Evolutionary conservation across 768 basidiomycete species (phyloP), one percentile per base, ranked within the genome.

Genomic region (Inosperma sp.): DNA sequence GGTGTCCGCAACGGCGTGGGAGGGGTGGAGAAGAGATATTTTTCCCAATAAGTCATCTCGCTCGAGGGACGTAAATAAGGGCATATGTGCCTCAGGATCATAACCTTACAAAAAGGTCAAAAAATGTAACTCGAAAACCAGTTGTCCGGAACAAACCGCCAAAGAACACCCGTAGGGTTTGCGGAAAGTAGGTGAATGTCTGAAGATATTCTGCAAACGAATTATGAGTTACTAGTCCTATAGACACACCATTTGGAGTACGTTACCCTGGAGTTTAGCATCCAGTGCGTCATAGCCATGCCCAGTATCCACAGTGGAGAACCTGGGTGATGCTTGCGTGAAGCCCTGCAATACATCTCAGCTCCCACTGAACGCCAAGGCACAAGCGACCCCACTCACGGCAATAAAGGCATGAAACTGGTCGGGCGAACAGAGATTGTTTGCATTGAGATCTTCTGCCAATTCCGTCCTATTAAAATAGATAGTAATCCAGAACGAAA

Each of bases 401-500:
- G 75, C 68, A 51, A 81, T 68, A 66, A 90, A 90, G n/a, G 73
- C 76, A 42, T 86, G 80, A 55, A 87, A 76, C 55, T 88, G 84
- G 42, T 83, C 83, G 17, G 71, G 69, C 39, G 76, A 77, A 61
- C 86, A 88, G 46, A 83, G 64, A 45, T 76, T 73, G 57, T 77
- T 73, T 26, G 68, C 69, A 49, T 77, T 65, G 30, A 86, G 73
- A 43, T 68, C 66, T 44, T 79, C 77, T 9, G 75, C 62, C 37
- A 86, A 67, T 26, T 77, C 77, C 47, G 67, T 60, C 66, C 78
- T 84, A 72, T 85, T 86, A 67, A 80, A 77, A 70, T 81, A 88
- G 54, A 89, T 64, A 36, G 80, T 80, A 43, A 86, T 78, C 85
- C 84, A 88, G 64, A 88, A 86, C 22, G 86, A 85, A 33, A 86